Base-by-base conservation (phyloP, 108 stramenopile species). In the Cylindrotheca closterium region DNA sequence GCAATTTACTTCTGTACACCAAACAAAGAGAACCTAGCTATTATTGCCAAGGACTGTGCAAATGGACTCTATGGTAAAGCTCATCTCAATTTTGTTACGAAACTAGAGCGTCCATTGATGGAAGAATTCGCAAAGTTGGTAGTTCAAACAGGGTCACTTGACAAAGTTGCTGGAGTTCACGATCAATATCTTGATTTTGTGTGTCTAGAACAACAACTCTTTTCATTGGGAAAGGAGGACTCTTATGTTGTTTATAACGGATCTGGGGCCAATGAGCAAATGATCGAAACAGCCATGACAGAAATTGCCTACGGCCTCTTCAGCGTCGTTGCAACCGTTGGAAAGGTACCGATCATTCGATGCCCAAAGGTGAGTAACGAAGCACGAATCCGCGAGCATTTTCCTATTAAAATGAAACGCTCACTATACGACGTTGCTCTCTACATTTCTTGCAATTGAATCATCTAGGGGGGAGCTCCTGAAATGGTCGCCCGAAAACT, bases 401-500 rank as follows among this genome's bases (percentile, higher is more conserved):
- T 18, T 12, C 8, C 12, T 8, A 45, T 12, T 45, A 15, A n/a
- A 45, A 15, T 45, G 15, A 8, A 15, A 15, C 42, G 42, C 15
- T 45, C 42, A 15, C 37, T 1, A 47, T 25, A 33, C 46, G 24
- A 21, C 4, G 49, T 42, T 18, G 8, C 30, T 37, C 4, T 21
- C 30, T n/a, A 17, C 18, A 17, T 63, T n/a, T 48, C 3, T 63
- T 4, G 12, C 27, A 49, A 7, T n/a, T n/a, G n/a, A n/a, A 4
- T 23, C 19, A 19, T 23, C 25, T 37, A 86, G 86, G 96, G 96
- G 5, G 98, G 97, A 19, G 87, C 94, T 1, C 90, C 96, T 0
- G 97, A 97, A 87, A 96, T 96, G 96, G 94, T 97, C 15, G 96
- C 95, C 28, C 84, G 93, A 24, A 90, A 95, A 60, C 73, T 98